A percentile compares a stretch with the other conserved stretches of the same genome.
Conservation (phyloP, 78 protist species). For the Pigoraptor vietnamica region DNA sequence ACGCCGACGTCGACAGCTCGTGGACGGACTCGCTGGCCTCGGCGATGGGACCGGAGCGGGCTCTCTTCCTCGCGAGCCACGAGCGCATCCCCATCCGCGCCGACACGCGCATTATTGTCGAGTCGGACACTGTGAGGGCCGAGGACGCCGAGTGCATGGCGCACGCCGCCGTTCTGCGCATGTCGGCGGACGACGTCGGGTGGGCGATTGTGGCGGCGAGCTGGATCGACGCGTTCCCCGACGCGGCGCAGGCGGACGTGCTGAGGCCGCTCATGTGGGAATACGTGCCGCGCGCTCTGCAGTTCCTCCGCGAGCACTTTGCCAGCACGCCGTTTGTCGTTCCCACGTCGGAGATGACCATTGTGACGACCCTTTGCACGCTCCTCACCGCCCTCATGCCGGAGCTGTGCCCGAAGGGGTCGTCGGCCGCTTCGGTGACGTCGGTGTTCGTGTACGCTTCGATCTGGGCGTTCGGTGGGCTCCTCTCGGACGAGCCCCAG, state of each 20-base stretch:
- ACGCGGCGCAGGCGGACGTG: not conserved
- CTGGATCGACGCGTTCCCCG: not conserved
- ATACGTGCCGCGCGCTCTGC: slow-evolving; percentile 15
- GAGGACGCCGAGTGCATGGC: slow-evolving; percentile 73
- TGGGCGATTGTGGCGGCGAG: slow-evolving; percentile 26
- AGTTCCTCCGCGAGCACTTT: not conserved
- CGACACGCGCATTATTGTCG: slow-evolving; percentile 54
- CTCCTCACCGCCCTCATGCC: slow-evolving; percentile 31
- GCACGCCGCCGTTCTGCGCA: slow-evolving; percentile 62
- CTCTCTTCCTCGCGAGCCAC: slow-evolving; percentile 55
- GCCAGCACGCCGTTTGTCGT: slow-evolving; percentile 12
- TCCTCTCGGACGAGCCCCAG: slow-evolving; percentile 42
- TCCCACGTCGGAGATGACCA: slow-evolving; percentile 4
- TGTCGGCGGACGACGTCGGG: slow-evolving; percentile 35
- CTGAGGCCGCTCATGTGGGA: slow-evolving; percentile 31
- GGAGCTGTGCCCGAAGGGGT: not conserved
- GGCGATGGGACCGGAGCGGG: slow-evolving; percentile 74
- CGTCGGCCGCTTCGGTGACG: not conserved
- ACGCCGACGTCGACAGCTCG: slow-evolving; percentile 68
- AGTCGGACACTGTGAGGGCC: slow-evolving; percentile 43
- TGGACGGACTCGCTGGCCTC: slow-evolving; percentile 63
- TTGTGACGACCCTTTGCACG: not conserved
- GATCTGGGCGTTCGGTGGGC: slow-evolving; percentile 21
- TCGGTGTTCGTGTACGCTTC: not conserved
- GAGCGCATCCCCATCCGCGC: slow-evolving; percentile 56